Evolutionary conservation across 2,329 filamentous ascomycete species (phyloP).

Genomic region (Zymoseptoria tritici): DNA sequence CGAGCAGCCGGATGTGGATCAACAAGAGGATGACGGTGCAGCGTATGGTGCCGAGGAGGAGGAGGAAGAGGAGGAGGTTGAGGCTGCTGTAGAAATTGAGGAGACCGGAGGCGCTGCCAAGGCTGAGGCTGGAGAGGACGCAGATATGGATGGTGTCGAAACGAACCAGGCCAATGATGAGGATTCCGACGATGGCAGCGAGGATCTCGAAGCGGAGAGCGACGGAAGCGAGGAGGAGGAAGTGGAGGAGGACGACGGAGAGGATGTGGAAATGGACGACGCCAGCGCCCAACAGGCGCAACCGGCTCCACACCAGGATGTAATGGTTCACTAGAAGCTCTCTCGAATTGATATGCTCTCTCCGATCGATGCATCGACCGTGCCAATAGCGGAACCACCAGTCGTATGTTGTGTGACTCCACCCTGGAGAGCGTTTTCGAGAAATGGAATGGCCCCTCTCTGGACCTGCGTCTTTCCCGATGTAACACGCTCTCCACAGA

Average conservation of each 20-base stretch:
- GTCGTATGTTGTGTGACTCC: background rate
- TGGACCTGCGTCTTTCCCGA: no score
- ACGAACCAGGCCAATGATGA: conserved; percentile 48
- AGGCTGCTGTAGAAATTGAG: conserved; percentile 47
- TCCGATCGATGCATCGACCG: background rate
- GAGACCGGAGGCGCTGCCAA: conserved; percentile 39
- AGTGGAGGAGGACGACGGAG: conserved; percentile 34
- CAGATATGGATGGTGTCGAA: conserved; percentile 68
- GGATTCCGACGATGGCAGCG: conserved; percentile 55
- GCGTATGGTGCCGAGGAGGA: conserved; percentile 84
- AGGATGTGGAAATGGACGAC: conserved; percentile 28
- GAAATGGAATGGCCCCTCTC: no score
- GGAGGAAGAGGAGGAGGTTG: conserved; percentile 61
- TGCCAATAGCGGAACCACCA: background rate
- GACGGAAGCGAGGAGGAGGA: conserved; percentile 39
- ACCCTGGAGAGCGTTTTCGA: background rate
- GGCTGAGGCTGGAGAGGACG: conserved; percentile 49
- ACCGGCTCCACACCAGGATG: conserved; percentile 13
- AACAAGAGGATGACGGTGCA: conserved; percentile 70
- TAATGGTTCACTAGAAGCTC: conserved; percentile 22
- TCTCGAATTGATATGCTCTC: background rate
- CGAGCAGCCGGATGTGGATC: conserved; percentile 93
- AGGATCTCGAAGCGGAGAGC: conserved; percentile 40
- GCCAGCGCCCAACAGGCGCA: conserved; percentile 7
- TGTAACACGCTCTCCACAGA: no score